These are phyloP conservation scores for Monilinia fructicola DNA, from an alignment of 2,329 filamentous ascomycete genomes.

Conservation along the genomic window DNA sequence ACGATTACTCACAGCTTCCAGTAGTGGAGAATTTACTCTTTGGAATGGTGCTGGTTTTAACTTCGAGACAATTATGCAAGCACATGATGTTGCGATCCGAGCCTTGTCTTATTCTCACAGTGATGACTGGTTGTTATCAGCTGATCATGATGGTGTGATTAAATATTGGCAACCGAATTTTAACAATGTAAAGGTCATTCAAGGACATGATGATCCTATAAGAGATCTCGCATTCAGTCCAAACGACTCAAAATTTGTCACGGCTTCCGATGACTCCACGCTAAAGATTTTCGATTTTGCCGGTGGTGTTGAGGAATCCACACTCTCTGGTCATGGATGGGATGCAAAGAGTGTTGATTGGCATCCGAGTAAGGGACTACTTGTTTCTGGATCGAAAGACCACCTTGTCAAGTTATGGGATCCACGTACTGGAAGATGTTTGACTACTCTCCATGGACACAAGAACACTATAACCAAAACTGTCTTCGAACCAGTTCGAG, in stretches of 20 bases:
- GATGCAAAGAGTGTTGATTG: conserved; percentile 96
- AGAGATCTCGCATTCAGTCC: conserved; percentile 91
- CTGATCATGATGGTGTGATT: conserved; percentile 90
- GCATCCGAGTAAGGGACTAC: conserved; percentile 91
- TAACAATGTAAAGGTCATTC: conserved; percentile 95
- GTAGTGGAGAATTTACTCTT: conserved; percentile 94
- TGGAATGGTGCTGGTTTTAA: conserved; percentile 99
- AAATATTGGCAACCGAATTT: conserved; percentile 99
- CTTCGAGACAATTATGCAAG: conserved; percentile 99
- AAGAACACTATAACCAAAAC: conserved; percentile 97
- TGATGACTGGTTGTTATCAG: conserved; percentile 95
- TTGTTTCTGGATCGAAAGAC: conserved; percentile 96
- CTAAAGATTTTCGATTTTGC: conserved; percentile 98
- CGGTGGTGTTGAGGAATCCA: conserved; percentile 76
- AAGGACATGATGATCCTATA: conserved; percentile 86
- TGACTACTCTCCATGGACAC: conserved; percentile 93
- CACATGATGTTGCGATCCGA: conserved; percentile 85
- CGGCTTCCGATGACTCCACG: conserved; percentile 88
- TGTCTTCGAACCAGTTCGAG: conserved; percentile 81
- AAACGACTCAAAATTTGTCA: conserved; percentile 93
- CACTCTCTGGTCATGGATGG: conserved; percentile 92
- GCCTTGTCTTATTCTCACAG: conserved; percentile 87
- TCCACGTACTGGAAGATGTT: conserved; percentile 82
- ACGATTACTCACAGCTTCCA: conserved; percentile 85
- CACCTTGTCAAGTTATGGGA: conserved; percentile 98